These are phyloP conservation scores for Trapa incisa DNA, from an alignment of 345 rosid species.

Conservation along the genomic window DNA sequence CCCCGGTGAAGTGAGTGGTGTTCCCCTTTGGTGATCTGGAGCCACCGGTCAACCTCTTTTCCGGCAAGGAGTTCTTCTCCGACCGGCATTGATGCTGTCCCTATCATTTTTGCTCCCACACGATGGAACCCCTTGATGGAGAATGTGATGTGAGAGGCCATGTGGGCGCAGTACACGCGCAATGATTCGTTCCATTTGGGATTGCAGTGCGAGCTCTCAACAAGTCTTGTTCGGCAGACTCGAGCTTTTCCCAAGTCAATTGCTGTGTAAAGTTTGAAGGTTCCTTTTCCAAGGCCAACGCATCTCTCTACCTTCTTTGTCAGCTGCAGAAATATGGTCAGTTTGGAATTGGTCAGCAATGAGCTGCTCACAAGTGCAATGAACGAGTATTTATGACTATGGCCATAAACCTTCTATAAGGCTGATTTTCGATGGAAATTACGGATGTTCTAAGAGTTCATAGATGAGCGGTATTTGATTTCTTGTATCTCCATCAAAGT, in stretches of 20 bases:
- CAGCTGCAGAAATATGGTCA: conserved; percentile 11
- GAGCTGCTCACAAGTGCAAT: not conserved
- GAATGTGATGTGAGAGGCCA: conserved; percentile 32
- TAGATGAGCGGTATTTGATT: not conserved
- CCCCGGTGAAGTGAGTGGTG: conserved; percentile 11
- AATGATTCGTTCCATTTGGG: conserved; percentile 31
- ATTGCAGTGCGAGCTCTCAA: conserved; percentile 14
- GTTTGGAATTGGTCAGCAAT: not conserved
- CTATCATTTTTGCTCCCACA: conserved; percentile 23
- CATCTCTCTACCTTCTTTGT: conserved; percentile 14
- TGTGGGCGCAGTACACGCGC: conserved; percentile 37
- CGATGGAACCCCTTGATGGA: conserved; percentile 27
- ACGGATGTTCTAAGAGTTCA: too few relatives aligned
- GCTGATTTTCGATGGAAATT: not conserved
- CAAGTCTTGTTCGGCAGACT: conserved; percentile 25
- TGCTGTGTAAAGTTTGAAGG: conserved; percentile 22
- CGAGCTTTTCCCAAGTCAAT: conserved; percentile 27
- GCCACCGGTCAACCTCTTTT: conserved; percentile 30
- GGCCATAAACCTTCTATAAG: not conserved
- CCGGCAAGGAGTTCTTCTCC: conserved; percentile 20
- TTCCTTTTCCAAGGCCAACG: conserved; percentile 19
- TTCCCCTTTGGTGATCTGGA: conserved; percentile 15
- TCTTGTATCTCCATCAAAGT: too few relatives aligned
- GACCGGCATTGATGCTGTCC: conserved; percentile 35
- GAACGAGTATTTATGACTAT: not conserved